These are phyloP conservation scores for Magnusiomyces magnusii DNA, from an alignment of 1,139 yeast genomes.

Conservation along the genomic window DNA sequence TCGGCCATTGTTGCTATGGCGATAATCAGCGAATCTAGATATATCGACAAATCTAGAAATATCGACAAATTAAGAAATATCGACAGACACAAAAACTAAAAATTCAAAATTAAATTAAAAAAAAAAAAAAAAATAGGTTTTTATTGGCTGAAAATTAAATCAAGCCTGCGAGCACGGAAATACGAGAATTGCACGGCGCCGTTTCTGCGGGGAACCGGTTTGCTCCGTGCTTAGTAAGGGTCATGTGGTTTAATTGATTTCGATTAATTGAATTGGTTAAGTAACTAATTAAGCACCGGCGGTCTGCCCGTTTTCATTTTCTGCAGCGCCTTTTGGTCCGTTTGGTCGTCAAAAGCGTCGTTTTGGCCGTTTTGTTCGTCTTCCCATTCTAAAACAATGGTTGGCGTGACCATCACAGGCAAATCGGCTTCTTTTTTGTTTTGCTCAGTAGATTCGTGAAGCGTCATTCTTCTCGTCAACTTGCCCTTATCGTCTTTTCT, in stretches of 20 bases:
- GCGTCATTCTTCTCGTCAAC: conserved; percentile 22
- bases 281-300: no score
- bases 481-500: conserved; percentile 1
- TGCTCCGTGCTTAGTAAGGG: background rate
- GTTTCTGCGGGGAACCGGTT: conserved; percentile 2
- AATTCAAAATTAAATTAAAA: background rate
- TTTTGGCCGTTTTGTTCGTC: conserved; percentile 29
- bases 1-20: background rate
- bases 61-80: no score
- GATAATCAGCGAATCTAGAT: no score
- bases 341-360: no score
- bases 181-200: no score
- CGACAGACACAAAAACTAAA: no score
- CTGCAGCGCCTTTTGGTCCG: no score
- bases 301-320: background rate
- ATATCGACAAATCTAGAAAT: no score
- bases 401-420: conserved; percentile 19
- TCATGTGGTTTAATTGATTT: background rate
- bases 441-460: conserved; percentile 18
- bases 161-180: no score
- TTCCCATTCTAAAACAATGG: conserved; percentile 29
- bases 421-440: background rate
- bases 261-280: no score
- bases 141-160: background rate
- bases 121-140: background rate